phyloP scores from a whole-genome alignment of 1,284 basidiomycete species.

The Pulchroboletus neoregius region DNA sequence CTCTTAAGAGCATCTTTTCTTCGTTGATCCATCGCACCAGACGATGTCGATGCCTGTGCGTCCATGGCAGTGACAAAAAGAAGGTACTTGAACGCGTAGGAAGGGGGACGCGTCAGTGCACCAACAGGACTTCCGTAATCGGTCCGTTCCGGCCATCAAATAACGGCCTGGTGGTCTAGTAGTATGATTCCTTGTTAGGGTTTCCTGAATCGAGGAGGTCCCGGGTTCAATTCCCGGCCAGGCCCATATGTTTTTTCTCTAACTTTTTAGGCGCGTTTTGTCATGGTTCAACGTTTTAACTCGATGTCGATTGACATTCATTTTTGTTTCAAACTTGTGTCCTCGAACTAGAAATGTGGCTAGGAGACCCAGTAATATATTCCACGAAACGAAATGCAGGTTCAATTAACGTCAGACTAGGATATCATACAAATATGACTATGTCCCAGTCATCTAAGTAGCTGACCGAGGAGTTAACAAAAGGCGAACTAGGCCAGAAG shows the following conservation, averaged over 20 bases:
- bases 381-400: slow-evolving; percentile 24
- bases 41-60: slow-evolving; percentile 51
- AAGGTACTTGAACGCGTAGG: slow-evolving; percentile 7
- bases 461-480: background rate
- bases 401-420: slow-evolving; percentile 19
- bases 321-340: no score
- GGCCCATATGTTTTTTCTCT: background rate
- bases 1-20: slow-evolving; percentile 61
- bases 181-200: slow-evolving; percentile 57
- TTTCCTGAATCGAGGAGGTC: slow-evolving; percentile 13
- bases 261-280: slow-evolving; percentile 11
- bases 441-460: background rate
- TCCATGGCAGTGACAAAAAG: slow-evolving; percentile 40
- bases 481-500: background rate
- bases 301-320: background rate
- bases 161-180: slow-evolving; percentile 51
- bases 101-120: slow-evolving; percentile 30
- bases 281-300: no score
- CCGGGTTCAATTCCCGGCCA: slow-evolving; percentile 6
- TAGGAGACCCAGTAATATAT: slow-evolving; percentile 4
- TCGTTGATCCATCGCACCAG: slow-evolving; percentile 55
- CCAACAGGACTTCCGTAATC: background rate
- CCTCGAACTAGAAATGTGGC: no score
- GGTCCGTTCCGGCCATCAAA: background rate
- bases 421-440: slow-evolving; percentile 15